phyloP scores from a whole-genome alignment of 2,329 filamentous ascomycete genomes.

The Venturia asperata region DNA sequence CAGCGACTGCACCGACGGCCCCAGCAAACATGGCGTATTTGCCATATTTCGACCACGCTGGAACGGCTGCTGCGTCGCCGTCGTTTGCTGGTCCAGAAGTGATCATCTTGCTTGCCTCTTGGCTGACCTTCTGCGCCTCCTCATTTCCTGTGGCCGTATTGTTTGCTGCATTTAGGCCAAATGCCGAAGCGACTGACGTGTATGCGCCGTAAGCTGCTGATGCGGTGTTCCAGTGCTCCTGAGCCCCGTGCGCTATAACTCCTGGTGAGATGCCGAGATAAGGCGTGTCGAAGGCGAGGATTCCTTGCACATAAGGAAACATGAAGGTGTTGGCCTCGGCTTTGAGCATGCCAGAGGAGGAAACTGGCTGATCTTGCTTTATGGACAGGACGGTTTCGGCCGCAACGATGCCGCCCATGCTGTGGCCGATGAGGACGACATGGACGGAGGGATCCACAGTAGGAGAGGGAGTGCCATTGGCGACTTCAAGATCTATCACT shows the following conservation, averaged over 20 bases:
- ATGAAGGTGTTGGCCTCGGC: conserved; percentile 55
- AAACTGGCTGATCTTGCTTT: conserved; percentile 51
- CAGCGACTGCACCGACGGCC: conserved; percentile 70
- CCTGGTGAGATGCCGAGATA: conserved; percentile 76
- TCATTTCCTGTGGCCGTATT: conserved; percentile 18
- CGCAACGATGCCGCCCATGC: conserved; percentile 87
- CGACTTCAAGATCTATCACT: conserved; percentile 90
- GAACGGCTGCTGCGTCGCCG: conserved; percentile 39
- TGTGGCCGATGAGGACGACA: conserved; percentile 77
- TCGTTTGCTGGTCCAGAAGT: conserved; percentile 25
- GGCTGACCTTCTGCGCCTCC: conserved; percentile 22
- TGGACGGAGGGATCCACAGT: conserved; percentile 80
- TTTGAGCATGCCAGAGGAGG: conserved; percentile 31
- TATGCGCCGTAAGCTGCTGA: conserved; percentile 60
- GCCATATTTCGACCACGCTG: conserved; percentile 70
- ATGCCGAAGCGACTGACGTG: conserved; percentile 55
- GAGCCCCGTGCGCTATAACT: conserved; percentile 78
- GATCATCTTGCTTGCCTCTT: conserved; percentile 32
- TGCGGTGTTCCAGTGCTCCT: conserved; percentile 74
- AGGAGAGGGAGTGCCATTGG: conserved; percentile 68
- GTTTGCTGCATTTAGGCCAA: conserved; percentile 40
- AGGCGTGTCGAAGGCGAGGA: conserved; percentile 91
- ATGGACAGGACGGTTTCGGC: conserved; percentile 79
- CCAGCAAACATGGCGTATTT: conserved; percentile 81
- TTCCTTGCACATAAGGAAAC: conserved; percentile 87